Evolutionary conservation across 2,329 filamentous ascomycete species (phyloP).

Genomic region (Arachnomyces sp.): DNA sequence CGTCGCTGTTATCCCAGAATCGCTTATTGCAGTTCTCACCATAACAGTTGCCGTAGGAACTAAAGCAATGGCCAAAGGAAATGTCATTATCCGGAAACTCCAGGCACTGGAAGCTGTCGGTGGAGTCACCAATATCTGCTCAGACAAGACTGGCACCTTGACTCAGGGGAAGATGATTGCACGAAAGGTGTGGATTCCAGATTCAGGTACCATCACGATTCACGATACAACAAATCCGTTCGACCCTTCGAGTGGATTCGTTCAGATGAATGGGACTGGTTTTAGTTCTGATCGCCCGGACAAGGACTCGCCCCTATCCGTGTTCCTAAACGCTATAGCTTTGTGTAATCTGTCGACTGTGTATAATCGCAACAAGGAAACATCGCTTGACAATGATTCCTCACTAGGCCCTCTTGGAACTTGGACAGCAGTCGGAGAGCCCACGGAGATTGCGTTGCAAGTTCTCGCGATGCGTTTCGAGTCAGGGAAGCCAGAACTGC

Average conservation of each 20-base stretch:
- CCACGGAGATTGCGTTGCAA: conserved; percentile 62
- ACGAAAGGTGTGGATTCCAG: conserved; percentile 46
- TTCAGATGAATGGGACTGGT: conserved; percentile 10
- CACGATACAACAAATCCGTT: conserved; percentile 44
- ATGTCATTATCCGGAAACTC: conserved; percentile 47
- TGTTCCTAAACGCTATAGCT: conserved; percentile 51
- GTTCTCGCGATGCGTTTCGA: conserved; percentile 60
- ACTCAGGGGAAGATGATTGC: conserved; percentile 53
- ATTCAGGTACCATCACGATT: conserved; percentile 44
- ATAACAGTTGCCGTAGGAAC: conserved; percentile 55
- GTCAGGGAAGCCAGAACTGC: conserved; percentile 40
- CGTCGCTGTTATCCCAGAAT: conserved; percentile 50
- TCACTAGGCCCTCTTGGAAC: conserved; percentile 27
- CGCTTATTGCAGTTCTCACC: conserved; percentile 54
- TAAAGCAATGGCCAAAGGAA: conserved; percentile 43
- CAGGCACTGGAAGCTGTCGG: conserved; percentile 49
- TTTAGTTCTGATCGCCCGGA: conserved; percentile 8
- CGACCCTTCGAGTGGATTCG: conserved; percentile 42
- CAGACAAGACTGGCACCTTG: conserved; percentile 46
- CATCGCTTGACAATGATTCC: conserved; percentile 9
- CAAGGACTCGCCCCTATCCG: conserved; percentile 24
- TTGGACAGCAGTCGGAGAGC: conserved; percentile 55
- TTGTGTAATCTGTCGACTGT: conserved; percentile 55
- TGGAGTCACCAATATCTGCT: conserved; percentile 47
- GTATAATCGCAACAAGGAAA: conserved; percentile 29